phyloP scores from a whole-genome alignment of 768 basidiomycete species.

The Mycena metata region DNA sequence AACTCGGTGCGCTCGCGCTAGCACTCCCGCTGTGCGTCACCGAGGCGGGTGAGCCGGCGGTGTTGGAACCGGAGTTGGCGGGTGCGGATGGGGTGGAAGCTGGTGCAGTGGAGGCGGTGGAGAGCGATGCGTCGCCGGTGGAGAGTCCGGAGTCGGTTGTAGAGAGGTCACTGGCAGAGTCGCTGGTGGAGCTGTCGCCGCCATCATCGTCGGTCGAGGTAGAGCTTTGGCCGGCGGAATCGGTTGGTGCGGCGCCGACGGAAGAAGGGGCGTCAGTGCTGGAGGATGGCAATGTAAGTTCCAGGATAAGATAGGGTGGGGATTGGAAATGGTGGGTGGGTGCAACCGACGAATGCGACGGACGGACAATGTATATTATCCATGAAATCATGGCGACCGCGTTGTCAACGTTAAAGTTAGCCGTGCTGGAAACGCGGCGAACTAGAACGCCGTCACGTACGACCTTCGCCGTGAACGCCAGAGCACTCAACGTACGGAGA shows the following conservation, averaged over 20 bases:
- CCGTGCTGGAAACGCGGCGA: too few species aligned
- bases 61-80: not conserved
- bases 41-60: not conserved
- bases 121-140: not conserved
- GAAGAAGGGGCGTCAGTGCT: slow-evolving; percentile 17
- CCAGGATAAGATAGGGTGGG: too few species aligned
- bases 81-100: not conserved
- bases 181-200: not conserved
- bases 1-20: not conserved
- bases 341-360: too few species aligned
- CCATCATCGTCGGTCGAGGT: not conserved
- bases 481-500: too few species aligned
- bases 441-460: too few species aligned
- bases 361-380: not conserved
- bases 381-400: not conserved
- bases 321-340: too few species aligned
- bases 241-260: not conserved
- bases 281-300: not conserved
- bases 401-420: too few species aligned
- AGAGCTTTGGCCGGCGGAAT: too few species aligned
- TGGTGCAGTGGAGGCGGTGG: not conserved
- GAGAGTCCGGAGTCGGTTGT: not conserved
- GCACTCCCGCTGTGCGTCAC: not conserved
- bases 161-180: not conserved
- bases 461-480: not conserved